Conservation (phyloP, 2,329 filamentous ascomycete genomes). For the Phaeoacremonium minimum region DNA sequence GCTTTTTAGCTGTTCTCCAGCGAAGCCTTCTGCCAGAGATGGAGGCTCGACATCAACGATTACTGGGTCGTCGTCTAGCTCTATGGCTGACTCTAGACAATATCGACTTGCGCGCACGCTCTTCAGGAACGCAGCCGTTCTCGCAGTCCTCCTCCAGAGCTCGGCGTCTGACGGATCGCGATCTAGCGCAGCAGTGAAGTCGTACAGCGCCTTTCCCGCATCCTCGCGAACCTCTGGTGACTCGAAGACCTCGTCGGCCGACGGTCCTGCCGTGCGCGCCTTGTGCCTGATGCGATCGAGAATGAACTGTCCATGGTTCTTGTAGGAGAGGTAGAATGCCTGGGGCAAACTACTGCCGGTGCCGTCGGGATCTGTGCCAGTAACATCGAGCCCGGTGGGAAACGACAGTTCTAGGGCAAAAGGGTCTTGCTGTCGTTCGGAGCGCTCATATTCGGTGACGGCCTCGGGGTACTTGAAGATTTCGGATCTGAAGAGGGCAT, state of each 20-base stretch:
- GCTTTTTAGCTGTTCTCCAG: slow-evolving; percentile 57
- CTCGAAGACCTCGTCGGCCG: slow-evolving; percentile 25
- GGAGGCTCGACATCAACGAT: slow-evolving; percentile 58
- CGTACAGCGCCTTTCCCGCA: slow-evolving; percentile 44
- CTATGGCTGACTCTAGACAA: slow-evolving; percentile 62
- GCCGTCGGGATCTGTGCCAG: slow-evolving; percentile 63
- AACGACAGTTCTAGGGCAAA: slow-evolving; percentile 42
- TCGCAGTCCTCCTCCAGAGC: slow-evolving; percentile 56
- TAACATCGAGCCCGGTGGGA: slow-evolving; percentile 46
- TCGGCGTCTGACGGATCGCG: slow-evolving; percentile 65
- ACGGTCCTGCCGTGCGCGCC: slow-evolving; percentile 22
- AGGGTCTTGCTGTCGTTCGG: slow-evolving; percentile 51
- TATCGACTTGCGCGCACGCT: slow-evolving; percentile 55
- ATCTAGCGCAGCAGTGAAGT: slow-evolving; percentile 56
- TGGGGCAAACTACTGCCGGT: slow-evolving; percentile 79
- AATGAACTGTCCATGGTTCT: slow-evolving; percentile 89
- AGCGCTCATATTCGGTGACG: slow-evolving; percentile 75
- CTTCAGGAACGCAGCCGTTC: slow-evolving; percentile 53
- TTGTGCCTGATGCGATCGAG: slow-evolving; percentile 68
- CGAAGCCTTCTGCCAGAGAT: slow-evolving; percentile 58
- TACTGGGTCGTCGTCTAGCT: slow-evolving; percentile 63
- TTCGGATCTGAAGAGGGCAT: slow-evolving; percentile 81
- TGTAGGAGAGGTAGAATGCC: slow-evolving; percentile 88
- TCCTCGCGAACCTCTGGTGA: slow-evolving; percentile 29
- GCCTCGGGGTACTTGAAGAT: slow-evolving; percentile 92